Evolutionary conservation across 257 asterid species (phyloP).

Genomic region (Coffea canephora): DNA sequence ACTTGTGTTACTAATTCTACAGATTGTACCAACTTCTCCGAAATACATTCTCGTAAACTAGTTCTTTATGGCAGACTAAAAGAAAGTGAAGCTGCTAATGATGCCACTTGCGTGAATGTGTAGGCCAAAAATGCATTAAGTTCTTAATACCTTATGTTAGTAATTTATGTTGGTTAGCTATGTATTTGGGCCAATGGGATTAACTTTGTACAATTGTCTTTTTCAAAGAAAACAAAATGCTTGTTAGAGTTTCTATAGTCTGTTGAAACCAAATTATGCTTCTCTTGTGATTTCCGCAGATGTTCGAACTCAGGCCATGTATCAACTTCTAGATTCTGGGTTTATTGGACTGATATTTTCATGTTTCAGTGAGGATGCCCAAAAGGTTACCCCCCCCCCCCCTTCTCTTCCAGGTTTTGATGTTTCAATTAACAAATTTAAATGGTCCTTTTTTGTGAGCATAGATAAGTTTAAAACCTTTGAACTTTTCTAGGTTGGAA

Average conservation of each 20-base stretch:
- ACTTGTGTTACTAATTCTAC: neutral
- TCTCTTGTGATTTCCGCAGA: constrained; percentile 53
- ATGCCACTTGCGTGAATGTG: neutral
- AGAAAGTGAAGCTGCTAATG: neutral
- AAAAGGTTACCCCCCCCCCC: constrained; percentile 49
- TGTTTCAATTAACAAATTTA: neutral
- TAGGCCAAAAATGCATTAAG: neutral
- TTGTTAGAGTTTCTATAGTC: neutral
- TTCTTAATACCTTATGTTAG: neutral
- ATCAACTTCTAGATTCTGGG: constrained; percentile 97
- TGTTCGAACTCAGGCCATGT: constrained; percentile 97
- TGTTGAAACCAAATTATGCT: neutral
- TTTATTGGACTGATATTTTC: constrained; percentile 97
- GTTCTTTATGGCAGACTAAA: neutral
- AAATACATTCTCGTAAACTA: neutral
- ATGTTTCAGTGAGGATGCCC: constrained; percentile 98
- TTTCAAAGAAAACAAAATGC: too few relatives aligned
- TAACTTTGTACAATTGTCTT: too few relatives aligned
- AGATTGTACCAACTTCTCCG: neutral
- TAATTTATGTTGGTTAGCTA: neutral
- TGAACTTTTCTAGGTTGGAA: constrained; percentile 65
- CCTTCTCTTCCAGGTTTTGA: neutral
- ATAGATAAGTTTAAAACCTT: constrained; percentile 16
- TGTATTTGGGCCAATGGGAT: neutral
- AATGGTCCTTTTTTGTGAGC: constrained; percentile 33